phyloP scores from a whole-genome alignment of 2,329 filamentous ascomycete genomes.

The Ophidiomyces ophidiicola region DNA sequence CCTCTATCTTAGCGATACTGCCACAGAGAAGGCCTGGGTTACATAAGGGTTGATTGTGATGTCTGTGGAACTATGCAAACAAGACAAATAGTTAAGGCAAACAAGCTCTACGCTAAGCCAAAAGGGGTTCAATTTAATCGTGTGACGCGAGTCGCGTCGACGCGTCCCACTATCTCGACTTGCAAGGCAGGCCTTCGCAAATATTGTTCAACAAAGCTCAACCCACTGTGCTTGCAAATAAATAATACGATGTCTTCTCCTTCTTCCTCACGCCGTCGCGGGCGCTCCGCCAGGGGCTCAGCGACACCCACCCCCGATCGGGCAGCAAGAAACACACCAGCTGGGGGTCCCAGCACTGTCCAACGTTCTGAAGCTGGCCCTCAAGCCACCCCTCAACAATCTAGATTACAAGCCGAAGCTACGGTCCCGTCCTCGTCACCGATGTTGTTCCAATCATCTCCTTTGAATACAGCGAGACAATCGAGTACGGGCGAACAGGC shows the following conservation, averaged over 20 bases:
- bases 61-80: too few relatives aligned
- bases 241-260: slow-evolving; percentile 37
- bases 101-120: too few relatives aligned
- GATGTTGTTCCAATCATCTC: slow-evolving; percentile 60
- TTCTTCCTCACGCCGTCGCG: slow-evolving; percentile 30
- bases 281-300: slow-evolving; percentile 30
- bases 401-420: slow-evolving; percentile 30
- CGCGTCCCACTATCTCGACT: slow-evolving; percentile 4
- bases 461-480: slow-evolving; percentile 35
- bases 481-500: slow-evolving; percentile 22
- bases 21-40: too few relatives aligned
- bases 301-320: slow-evolving; percentile 30
- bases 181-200: background rate
- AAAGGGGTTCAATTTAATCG: too few relatives aligned
- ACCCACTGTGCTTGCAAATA: too few relatives aligned
- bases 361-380: slow-evolving; percentile 20
- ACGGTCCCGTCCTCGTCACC: slow-evolving; percentile 59
- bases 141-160: slow-evolving; percentile 14
- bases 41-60: too few relatives aligned
- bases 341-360: slow-evolving; percentile 11
- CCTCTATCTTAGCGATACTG: too few relatives aligned
- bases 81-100: too few relatives aligned
- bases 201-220: background rate
- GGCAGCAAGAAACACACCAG: slow-evolving; percentile 14
- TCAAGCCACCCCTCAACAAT: slow-evolving; percentile 37